Percentiles rank a stretch among this genome's conserved stretches.
Conservation (phyloP, 768 basidiomycete species). For the Baorangia bicolor region DNA sequence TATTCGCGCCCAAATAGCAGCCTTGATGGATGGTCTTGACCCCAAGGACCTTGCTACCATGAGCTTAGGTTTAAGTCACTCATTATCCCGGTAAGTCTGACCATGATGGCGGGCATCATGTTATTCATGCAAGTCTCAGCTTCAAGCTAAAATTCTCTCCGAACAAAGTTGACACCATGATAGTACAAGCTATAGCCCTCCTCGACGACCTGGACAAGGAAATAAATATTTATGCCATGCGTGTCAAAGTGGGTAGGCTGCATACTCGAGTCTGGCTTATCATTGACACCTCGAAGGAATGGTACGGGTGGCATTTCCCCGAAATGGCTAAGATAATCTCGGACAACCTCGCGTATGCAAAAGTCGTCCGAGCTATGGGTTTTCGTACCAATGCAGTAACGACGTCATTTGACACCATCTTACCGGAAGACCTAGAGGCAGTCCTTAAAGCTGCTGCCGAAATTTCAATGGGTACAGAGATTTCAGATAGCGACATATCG, state of each 20-base stretch:
- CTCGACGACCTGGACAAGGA: conserved; percentile 99
- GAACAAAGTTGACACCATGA: conserved; percentile 99
- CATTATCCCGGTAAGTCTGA: conserved; percentile 75
- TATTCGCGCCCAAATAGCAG: conserved; percentile 84
- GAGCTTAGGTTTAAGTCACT: conserved; percentile 97
- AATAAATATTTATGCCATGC: conserved; percentile 99
- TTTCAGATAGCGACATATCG: conserved; percentile 93
- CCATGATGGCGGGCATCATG: not conserved
- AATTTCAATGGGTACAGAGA: conserved; percentile 99
- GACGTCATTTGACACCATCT: conserved; percentile 84
- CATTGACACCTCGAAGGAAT: conserved; percentile 63
- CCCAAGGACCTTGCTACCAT: conserved; percentile 95
- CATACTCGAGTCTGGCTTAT: not conserved
- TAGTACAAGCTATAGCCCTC: conserved; percentile 96
- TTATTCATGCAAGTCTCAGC: conserved; percentile 40
- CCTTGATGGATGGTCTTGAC: conserved; percentile 86
- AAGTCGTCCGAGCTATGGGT: conserved; percentile 90
- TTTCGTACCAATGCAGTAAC: conserved; percentile 92
- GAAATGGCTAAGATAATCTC: conserved; percentile 98
- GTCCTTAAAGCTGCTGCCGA: conserved; percentile 94
- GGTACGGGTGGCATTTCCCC: conserved; percentile 99
- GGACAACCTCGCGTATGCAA: conserved; percentile 97
- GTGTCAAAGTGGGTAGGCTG: conserved; percentile 77
- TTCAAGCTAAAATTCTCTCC: conserved; percentile 99
- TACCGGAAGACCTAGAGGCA: conserved; percentile 96